Evolutionary conservation across 805 yeast species (phyloP), one percentile per base, ranked within the genome.

Genomic region (Monosporozyma unispora): DNA sequence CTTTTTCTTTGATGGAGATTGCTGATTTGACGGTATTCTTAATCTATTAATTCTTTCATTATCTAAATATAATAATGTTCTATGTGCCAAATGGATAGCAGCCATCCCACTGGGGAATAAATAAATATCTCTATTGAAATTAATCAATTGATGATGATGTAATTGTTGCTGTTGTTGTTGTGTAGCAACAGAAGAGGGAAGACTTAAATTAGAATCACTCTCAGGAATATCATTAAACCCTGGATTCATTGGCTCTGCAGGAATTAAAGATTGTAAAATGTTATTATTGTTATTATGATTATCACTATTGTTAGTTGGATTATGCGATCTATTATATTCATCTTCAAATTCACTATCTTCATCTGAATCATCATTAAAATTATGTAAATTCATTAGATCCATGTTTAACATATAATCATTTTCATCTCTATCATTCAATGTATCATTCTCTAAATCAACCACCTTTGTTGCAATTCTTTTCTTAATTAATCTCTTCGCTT

Each of bases 51-150:
- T 43, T 66, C 74, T 47, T 53, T 69, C 63, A 54, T 60, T 47
- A 48, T 67, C 70, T 10, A 59, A 49, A 31, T 70, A 57, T 48
- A 80, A 61, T 18, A 79, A 55, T 8, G 80, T 72, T 51, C 79
- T 91, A 96, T 1, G 96, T 86, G 49, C 80, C 76, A 72, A 84
- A 93, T 38, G 93, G 85, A 44, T 31, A 0, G 96, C 74, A 2
- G 96, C 84, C 97, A 93, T 93, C 16, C 99, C 99, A 3, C 90
- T 74, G 12, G 96, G 93, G 59, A 77, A 89, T 45, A 95, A 72
- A 61, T 78, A 89, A 1, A 93, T 95, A 60, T 90, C 95, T 21
- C 79, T 73, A 43, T 61, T 59, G 3, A 63, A 51, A 11, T 35
- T 16, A 8, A 47, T 37, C 4, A 14, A 29, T 7, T 29, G 25